Evolutionary conservation across 2,329 filamentous ascomycete species (phyloP).

Genomic region (Colletotrichum australisinense): DNA sequence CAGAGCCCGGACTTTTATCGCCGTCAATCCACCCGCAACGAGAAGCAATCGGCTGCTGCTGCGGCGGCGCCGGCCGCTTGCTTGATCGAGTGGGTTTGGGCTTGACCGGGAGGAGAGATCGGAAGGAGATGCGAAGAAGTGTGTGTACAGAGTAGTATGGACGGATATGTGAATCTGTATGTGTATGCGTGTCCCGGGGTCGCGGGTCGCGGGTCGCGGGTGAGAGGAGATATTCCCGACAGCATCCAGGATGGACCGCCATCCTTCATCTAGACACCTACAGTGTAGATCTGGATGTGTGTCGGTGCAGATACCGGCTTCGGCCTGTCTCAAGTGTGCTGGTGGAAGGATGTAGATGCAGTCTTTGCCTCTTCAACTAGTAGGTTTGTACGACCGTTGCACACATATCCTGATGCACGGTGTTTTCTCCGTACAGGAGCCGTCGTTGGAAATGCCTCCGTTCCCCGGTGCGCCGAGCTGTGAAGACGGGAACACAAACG

Average conservation of each 20-base stretch:
- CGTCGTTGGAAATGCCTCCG: neutral
- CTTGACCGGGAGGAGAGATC: neutral
- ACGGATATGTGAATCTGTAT: neutral
- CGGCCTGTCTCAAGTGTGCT: neutral
- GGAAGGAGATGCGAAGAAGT: neutral
- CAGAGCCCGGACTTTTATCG: neutral
- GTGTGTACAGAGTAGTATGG: neutral
- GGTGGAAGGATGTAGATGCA: neutral
- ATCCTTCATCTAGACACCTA: neutral
- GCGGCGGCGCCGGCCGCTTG: slow-evolving; percentile 26
- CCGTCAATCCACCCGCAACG: neutral
- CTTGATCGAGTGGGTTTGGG: slow-evolving; percentile 21
- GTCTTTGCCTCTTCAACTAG: neutral
- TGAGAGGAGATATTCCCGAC: neutral
- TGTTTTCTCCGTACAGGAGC: slow-evolving; percentile 2
- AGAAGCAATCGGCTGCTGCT: slow-evolving; percentile 4
- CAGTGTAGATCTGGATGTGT: neutral
- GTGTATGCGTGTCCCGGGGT: neutral
- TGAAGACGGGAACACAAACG: neutral
- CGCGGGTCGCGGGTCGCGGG: neutral
- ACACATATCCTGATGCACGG: neutral
- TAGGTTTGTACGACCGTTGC: neutral
- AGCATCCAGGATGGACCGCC: neutral
- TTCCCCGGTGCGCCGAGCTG: neutral
- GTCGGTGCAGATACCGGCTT: neutral